Conservation (phyloP, 495 filamentous ascomycete species). For the Penicillium antarcticum region DNA sequence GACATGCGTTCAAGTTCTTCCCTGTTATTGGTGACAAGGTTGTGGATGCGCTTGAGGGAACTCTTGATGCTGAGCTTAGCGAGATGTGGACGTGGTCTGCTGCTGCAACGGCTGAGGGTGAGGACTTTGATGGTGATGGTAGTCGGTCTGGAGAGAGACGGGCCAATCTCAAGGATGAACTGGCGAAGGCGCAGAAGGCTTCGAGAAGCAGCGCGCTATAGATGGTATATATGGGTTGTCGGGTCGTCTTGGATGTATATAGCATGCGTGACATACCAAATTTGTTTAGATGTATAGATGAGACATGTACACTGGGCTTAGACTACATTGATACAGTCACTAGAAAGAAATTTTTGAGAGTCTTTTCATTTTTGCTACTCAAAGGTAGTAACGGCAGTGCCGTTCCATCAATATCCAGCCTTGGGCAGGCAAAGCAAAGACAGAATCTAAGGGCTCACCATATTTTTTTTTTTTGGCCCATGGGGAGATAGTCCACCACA, state of each 20-base stretch:
- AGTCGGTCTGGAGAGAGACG: constrained; percentile 28
- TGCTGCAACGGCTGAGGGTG: constrained; percentile 24
- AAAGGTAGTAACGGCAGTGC: constrained; percentile 18
- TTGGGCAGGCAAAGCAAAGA: constrained; percentile 7
- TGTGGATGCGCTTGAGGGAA: constrained; percentile 61
- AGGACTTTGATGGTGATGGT: constrained; percentile 51
- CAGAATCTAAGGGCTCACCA: constrained; percentile 13
- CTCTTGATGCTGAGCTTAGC: constrained; percentile 52
- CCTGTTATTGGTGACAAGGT: constrained; percentile 80
- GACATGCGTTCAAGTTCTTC: constrained; percentile 87
- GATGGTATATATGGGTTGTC: neutral
- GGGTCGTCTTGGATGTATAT: neutral
- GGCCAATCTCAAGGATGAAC: constrained; percentile 35
- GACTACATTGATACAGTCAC: neutral
- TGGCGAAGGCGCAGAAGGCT: constrained; percentile 36
- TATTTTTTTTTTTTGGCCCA: constrained; percentile 32
- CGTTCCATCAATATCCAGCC: constrained; percentile 7
- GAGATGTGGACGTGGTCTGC: constrained; percentile 67
- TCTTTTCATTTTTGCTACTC: constrained; percentile 14
- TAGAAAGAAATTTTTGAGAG: constrained; percentile 1
- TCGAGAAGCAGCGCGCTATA: constrained; percentile 24
- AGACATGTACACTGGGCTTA: neutral
- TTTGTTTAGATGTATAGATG: neutral
- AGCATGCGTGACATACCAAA: neutral
- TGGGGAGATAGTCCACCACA: constrained; percentile 12